Evolutionary conservation across 2,329 filamentous ascomycete genomes (phyloP).

Genomic region (Fonsecaea pedrosoi): DNA sequence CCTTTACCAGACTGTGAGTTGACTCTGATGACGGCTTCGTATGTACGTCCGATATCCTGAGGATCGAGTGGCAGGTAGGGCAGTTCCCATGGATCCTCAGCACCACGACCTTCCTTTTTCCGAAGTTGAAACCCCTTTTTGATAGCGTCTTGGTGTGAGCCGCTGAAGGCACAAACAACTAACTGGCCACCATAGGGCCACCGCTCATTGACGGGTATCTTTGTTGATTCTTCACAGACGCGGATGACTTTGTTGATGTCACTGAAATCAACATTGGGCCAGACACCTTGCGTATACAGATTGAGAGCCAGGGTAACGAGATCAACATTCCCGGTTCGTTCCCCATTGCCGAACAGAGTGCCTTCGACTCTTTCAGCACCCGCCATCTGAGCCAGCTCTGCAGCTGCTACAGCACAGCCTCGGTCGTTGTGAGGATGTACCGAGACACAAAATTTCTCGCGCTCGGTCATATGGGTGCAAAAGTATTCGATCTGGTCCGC

Average conservation of each 20-base stretch:
- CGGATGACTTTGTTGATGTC: slow-evolving; percentile 86
- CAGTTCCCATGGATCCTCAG: slow-evolving; percentile 78
- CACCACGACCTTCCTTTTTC: slow-evolving; percentile 63
- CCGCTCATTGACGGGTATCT: slow-evolving; percentile 89
- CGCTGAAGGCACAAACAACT: slow-evolving; percentile 90
- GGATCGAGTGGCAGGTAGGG: slow-evolving; percentile 94
- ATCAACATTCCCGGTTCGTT: slow-evolving; percentile 94
- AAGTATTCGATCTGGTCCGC: slow-evolving; percentile 98
- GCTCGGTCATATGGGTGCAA: slow-evolving; percentile 80
- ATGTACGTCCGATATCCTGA: slow-evolving; percentile 91
- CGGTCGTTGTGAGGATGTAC: slow-evolving; percentile 95
- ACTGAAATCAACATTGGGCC: slow-evolving; percentile 87
- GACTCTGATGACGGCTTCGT: slow-evolving; percentile 96
- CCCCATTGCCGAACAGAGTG: slow-evolving; percentile 91
- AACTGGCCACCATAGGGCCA: slow-evolving; percentile 90
- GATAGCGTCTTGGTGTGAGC: slow-evolving; percentile 94
- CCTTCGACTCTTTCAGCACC: slow-evolving; percentile 94
- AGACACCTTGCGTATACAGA: slow-evolving; percentile 90
- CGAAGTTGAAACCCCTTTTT: slow-evolving; percentile 81
- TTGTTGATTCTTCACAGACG: slow-evolving; percentile 88
- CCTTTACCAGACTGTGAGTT: slow-evolving; percentile 97
- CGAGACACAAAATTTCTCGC: slow-evolving; percentile 86
- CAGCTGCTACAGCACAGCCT: slow-evolving; percentile 85
- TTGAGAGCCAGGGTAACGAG: slow-evolving; percentile 91
- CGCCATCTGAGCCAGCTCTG: slow-evolving; percentile 94